Evolutionary conservation across 1,284 basidiomycete species (phyloP), one percentile per base, ranked within the genome.

Genomic region (Termitomyces sp.): DNA sequence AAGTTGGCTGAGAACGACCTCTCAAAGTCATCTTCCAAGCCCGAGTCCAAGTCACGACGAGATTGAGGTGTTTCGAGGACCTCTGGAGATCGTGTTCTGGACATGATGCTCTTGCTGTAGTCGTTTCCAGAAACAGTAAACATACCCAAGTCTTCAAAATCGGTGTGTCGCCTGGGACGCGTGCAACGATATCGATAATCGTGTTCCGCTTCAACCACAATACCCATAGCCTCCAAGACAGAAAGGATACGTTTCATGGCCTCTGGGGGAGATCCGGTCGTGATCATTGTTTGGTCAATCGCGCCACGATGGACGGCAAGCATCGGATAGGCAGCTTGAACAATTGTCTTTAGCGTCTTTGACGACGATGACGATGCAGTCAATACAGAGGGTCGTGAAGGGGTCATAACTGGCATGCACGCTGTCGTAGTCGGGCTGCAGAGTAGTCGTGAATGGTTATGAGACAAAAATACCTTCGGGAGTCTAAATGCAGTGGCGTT

Each of bases 231-330:
- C 58, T 83, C 77, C 46, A 99, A 75, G 5, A 92, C 86, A 40
- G 77, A 74, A 58, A 82, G 78, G 46, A 98, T 81, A 61, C 90
- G 86, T 58, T 78, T 78, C 78, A 98, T 92, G 21, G 97, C 92
- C 54, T 88, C 84, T 4, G 81, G 77, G 1, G 96, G 95, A 15
- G 84, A 75, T 13, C 84, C 80, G 3, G 86, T 90, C 12, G 95
- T 97, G 55, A 98, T 82, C 10, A 88, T 95, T 12, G 86, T 87
- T 63, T 91, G 88, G 72, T 98, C 96, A 44, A 98, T 90, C 1
- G 95, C 88, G 59, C 96, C 95, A 54, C 90, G 87, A 66, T 99
- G 96, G 40, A 90, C 79, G 15, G 88, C 86, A 49, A 97, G 74
- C 52, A 79, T 81, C n/a, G 51, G 51, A 12, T 53, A 48, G 38